phyloP scores from a whole-genome alignment of 306 rosid genomes.

The Ormosia emarginata region DNA sequence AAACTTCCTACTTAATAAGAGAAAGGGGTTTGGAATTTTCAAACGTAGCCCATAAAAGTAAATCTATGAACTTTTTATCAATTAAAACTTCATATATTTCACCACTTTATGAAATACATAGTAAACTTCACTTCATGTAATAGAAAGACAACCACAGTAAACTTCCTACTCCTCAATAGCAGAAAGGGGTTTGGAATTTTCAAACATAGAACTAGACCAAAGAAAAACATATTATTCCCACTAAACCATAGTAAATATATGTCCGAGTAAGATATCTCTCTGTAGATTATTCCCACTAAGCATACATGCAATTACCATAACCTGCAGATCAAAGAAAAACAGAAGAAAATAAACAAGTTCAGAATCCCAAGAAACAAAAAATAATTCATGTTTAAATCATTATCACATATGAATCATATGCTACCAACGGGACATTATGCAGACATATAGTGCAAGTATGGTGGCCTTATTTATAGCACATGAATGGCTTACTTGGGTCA shows the following conservation, averaged over 20 bases:
- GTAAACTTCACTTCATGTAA: background rate
- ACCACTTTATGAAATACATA: background rate
- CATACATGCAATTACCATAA: slow-evolving; percentile 17
- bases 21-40: no score
- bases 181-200: background rate
- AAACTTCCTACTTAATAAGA: no score
- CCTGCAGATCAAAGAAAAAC: slow-evolving; percentile 19
- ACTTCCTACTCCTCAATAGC: background rate
- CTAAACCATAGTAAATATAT: background rate
- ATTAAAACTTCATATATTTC: no score
- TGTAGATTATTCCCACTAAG: background rate
- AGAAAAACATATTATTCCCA: no score
- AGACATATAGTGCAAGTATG: background rate
- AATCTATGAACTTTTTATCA: no score
- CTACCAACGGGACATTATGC: background rate
- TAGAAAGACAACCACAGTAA: background rate
- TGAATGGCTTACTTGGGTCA: slow-evolving; percentile 39
- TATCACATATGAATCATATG: background rate
- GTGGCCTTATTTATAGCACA: background rate
- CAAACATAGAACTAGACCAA: background rate
- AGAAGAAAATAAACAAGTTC: background rate
- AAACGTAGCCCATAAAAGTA: no score
- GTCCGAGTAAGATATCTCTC: background rate
- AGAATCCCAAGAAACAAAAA: background rate
- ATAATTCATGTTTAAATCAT: background rate